A percentile compares a stretch with the other conserved stretches of the same genome.
phyloP scores from a whole-genome alignment of 192 early-diverging fungal species.

The Mortierella hygrophila region DNA sequence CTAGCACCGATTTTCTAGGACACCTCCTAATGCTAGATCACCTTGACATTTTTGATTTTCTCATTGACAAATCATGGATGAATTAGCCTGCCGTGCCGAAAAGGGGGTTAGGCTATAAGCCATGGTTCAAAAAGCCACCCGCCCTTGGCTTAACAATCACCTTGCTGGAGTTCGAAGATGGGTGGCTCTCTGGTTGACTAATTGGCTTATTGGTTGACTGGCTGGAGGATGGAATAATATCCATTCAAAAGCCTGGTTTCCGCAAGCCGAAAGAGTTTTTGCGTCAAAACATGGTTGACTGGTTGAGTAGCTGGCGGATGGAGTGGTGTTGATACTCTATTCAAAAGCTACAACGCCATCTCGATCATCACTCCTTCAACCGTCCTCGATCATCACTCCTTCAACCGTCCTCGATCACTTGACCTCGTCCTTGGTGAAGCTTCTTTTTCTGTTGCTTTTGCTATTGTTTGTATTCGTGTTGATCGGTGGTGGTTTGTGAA shows the following conservation, averaged over 20 bases:
- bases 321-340: too few relatives aligned
- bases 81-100: too few relatives aligned
- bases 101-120: too few relatives aligned
- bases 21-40: not conserved
- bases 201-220: not conserved
- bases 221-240: not conserved
- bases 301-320: too few relatives aligned
- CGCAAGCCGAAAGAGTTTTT: too few relatives aligned
- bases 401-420: not conserved
- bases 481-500: not conserved
- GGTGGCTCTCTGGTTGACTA: too few relatives aligned
- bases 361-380: not conserved
- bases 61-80: too few relatives aligned
- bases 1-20: not conserved
- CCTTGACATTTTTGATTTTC: too few relatives aligned
- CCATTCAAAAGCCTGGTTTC: not conserved
- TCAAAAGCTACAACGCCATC: not conserved
- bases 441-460: not conserved
- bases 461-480: not conserved
- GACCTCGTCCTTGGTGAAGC: not conserved
- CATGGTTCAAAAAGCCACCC: too few relatives aligned
- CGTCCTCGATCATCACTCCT: not conserved
- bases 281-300: too few relatives aligned
- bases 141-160: too few relatives aligned
- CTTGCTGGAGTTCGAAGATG: not conserved